Conservation (phyloP, 768 basidiomycete genomes). For the Lactarius pseudohatsudake region DNA sequence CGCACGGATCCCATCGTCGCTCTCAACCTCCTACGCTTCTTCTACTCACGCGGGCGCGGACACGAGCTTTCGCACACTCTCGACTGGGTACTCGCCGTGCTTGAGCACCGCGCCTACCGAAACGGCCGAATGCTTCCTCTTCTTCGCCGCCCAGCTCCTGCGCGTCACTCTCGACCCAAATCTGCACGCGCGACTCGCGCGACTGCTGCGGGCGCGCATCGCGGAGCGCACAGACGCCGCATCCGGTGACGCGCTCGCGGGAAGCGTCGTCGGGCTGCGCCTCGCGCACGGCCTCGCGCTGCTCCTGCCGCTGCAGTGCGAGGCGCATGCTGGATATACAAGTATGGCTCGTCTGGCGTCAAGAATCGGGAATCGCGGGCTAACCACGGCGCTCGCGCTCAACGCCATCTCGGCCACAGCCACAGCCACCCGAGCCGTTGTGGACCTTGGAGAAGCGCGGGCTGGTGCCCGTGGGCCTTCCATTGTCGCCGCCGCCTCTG, state of each 20-base stretch:
- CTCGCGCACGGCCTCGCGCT: slow-evolving; percentile 46
- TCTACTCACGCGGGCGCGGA: slow-evolving; percentile 50
- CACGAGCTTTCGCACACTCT: slow-evolving; percentile 45
- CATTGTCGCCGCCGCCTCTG: neutral
- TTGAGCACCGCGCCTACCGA: slow-evolving; percentile 52
- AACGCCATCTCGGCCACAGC: slow-evolving; percentile 43
- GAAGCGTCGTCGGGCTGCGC: slow-evolving; percentile 41
- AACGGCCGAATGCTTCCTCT: slow-evolving; percentile 55
- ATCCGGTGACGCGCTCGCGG: slow-evolving; percentile 48
- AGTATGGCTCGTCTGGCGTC: slow-evolving; percentile 49
- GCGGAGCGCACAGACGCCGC: slow-evolving; percentile 49
- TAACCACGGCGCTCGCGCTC: slow-evolving; percentile 54
- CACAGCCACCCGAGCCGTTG: neutral
- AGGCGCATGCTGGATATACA: slow-evolving; percentile 55
- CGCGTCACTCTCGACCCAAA: slow-evolving; percentile 35
- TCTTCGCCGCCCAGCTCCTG: slow-evolving; percentile 49
- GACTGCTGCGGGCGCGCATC: slow-evolving; percentile 46
- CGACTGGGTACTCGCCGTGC: slow-evolving; percentile 50
- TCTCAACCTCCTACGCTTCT: slow-evolving; percentile 50
- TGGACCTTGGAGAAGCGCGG: too few species aligned
- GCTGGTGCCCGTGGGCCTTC: neutral
- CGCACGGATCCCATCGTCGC: slow-evolving; percentile 56
- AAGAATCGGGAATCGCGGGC: slow-evolving; percentile 53
- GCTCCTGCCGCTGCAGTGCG: slow-evolving; percentile 50
- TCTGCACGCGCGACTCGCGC: slow-evolving; percentile 41